Conservation (phyloP, 306 rosid species). For the Sicyos baderoa region DNA sequence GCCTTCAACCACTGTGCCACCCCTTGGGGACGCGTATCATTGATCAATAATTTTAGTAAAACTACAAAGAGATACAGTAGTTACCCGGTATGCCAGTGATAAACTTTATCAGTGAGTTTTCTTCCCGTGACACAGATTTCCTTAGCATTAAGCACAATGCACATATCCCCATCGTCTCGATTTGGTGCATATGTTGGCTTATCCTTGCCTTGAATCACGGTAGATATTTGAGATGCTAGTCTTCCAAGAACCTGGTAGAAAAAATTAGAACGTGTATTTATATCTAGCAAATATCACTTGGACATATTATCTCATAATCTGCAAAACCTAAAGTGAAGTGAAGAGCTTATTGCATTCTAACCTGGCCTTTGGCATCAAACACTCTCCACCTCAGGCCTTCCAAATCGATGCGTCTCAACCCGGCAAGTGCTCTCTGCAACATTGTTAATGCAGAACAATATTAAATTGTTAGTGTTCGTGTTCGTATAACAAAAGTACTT, state of each 20-base stretch:
- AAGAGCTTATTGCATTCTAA: slow-evolving; percentile 21
- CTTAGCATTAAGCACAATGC: slow-evolving; percentile 89
- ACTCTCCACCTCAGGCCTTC: slow-evolving; percentile 89
- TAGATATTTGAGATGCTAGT: slow-evolving; percentile 88
- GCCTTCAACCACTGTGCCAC: no score
- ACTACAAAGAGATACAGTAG: slow-evolving; percentile 19
- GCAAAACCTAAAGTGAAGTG: neutral
- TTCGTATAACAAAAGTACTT: neutral
- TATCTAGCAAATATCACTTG: slow-evolving; percentile 8
- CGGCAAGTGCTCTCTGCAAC: slow-evolving; percentile 79
- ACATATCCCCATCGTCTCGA: slow-evolving; percentile 94
- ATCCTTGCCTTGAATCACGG: slow-evolving; percentile 87
- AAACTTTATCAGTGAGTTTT: slow-evolving; percentile 76
- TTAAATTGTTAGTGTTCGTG: neutral
- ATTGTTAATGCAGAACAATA: neutral
- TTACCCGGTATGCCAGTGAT: slow-evolving; percentile 96
- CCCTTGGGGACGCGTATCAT: neutral
- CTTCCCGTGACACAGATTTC: slow-evolving; percentile 79
- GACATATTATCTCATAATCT: neutral
- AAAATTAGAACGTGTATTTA: neutral
- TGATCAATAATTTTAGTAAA: neutral
- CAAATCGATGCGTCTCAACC: slow-evolving; percentile 70
- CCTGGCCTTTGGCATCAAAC: slow-evolving; percentile 92
- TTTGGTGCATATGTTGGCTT: slow-evolving; percentile 84
- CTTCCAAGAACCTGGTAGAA: slow-evolving; percentile 74